Evolutionary conservation across 257 asterid species (phyloP), one percentile per base, ranked within the genome.

Genomic region (Nicotiana obtusifolia): DNA sequence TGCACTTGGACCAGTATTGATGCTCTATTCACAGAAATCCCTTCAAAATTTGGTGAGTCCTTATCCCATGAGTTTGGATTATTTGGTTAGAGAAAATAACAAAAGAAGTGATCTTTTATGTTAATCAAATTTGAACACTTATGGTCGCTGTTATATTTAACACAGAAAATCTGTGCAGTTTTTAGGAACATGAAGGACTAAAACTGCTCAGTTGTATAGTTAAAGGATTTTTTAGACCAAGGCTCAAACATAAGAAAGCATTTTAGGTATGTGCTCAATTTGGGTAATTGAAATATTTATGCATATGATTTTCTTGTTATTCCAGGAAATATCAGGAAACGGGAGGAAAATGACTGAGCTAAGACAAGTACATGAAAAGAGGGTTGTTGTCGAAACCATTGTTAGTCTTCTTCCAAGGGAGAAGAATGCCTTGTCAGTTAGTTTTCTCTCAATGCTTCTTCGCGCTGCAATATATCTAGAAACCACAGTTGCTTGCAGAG

Each of bases 21-120:
- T 87, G 97, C 84, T 93, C 53, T 95, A 95, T n/a, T 97, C 92
- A 0, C 97, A 93, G 87, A 95, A 92, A 83, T 89, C 97, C 59
- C 95, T 94, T 82, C 95, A 95, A 84, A 96, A 94, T 85, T 87
- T 94, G 98, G 98, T 94, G 91, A 91, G 96, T 83, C 81, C 89
- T 88, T 84, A 33, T 54, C 82, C 87, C 86, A n/a, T 13, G 22
- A 60, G 35, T 57, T 69, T 75, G 30, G 65, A 54, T 85, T 64
- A n/a, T 65, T 4, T 44, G 64, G 80, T 73, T 82, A 54, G 62
- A 17, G 62, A 56, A 19, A 56, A 56, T 17, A 8, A 16, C 10
- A 19, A 0, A 17, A 17, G 0, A 10, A 41, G 49, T 41, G 11
- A 41, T 41, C 49, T 41, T 67, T 67, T 35, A 67, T 19, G 76